Evolutionary conservation across 169 alveolate species (phyloP), one percentile per base, ranked within the genome.

Genomic region (Plasmodium blacklocki): DNA sequence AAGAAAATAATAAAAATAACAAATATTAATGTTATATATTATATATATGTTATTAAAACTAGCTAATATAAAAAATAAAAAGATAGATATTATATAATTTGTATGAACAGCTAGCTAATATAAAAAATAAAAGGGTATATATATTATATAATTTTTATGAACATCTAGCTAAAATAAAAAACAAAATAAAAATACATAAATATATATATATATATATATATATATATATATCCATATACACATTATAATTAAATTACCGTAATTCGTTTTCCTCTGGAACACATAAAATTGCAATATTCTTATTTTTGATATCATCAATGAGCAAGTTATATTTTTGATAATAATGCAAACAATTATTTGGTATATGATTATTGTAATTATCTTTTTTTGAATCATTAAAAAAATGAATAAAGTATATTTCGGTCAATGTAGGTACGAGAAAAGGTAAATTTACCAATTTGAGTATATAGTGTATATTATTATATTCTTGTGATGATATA

Each of bases 341-440:
- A 12, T 71, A 29, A 49, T 71, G 87, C 32, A 86, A 73, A 50
- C 71, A 73, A n/a, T 47, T 86, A 49, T 50, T 45, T 5, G 92
- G 92, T 49, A 86, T 86, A 15, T 50, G 68, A 21, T 60, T 14
- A 15, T 43, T 11, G 19, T 86, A 49, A n/a, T 56, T 54, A 47
- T 56, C 50, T 23, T 86, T 86, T 32, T 70, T 86, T 12, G 73
- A 32, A 18, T 86, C 92, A 54, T 86, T 86, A 72, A 86, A 86
- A 19, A 71, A 86, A 23, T 86, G 92, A 45, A 86, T 72, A 66
- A 86, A 86, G 21, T 86, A 86, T 14, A 86, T 71, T 86, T 86
- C 92, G 6, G 92, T 71, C 68, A 86, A 72, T 8, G 92, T 73
- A 32, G 92, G 92, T 23, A 75, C 63, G 14, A 86, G 87, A 63